These are phyloP conservation scores for Amanita polypyramis DNA, from an alignment of 768 basidiomycete genomes.

Conservation along the genomic window DNA sequence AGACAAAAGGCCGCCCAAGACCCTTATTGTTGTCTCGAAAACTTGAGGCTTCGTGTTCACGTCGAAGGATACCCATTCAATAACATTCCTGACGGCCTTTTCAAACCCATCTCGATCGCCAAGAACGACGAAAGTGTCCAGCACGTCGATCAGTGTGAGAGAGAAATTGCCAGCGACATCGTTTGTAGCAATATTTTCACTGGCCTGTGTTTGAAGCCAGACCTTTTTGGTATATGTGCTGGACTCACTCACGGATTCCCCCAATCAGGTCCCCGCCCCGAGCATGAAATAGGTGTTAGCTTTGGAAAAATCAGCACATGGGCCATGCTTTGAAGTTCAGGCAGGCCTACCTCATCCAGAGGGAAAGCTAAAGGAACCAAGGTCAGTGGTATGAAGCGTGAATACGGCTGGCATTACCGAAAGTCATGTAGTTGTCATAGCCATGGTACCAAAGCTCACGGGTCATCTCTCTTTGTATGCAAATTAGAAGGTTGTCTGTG, in stretches of 20 bases:
- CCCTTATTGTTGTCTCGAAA: constrained; percentile 94
- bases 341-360: constrained; percentile 57
- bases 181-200: constrained; percentile 69
- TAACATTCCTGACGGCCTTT: constrained; percentile 72
- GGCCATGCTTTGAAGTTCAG: not conserved
- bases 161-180: constrained; percentile 95
- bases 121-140: constrained; percentile 88
- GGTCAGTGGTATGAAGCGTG: constrained; percentile 10
- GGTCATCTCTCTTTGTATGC: constrained; percentile 44
- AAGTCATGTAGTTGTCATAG: constrained; percentile 79
- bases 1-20: constrained; percentile 82
- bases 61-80: constrained; percentile 81
- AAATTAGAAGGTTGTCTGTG: not conserved
- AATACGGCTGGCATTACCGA: constrained; percentile 34
- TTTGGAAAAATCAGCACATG: constrained; percentile 20
- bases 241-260: constrained; percentile 53
- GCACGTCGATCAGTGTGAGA: constrained; percentile 67
- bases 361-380: constrained; percentile 54
- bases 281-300: constrained; percentile 85
- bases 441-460: constrained; percentile 87
- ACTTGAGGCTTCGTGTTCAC: constrained; percentile 96
- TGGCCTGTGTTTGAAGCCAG: constrained; percentile 15
- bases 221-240: not conserved
- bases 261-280: constrained; percentile 83
- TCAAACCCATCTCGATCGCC: constrained; percentile 73